Base-by-base conservation (phyloP, 805 yeast genomes). In the Saccharomycopsis vini region DNA sequence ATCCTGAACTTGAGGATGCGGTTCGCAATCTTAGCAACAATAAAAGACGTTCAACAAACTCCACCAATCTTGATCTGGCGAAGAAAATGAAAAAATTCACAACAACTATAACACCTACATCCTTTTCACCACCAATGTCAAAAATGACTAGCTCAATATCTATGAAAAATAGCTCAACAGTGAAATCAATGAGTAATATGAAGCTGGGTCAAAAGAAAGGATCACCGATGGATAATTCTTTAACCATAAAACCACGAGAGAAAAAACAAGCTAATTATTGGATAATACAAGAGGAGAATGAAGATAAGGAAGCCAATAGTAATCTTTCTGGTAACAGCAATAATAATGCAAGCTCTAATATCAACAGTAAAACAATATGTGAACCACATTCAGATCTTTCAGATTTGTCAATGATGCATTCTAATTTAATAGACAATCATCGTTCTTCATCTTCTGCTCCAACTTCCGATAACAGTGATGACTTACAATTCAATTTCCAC, bases 251-350 rank as follows among this genome's bases (percentile, higher is more conserved):
- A n/a, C n/a, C n/a, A n/a, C n/a, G n/a, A n/a, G 35, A 28, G 23
- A 44, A 29, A 19, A 38, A 26, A 10, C n/a, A 23, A 6, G 21
- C 19, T 16, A 39, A 42, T 18, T 43, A 46, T 15, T 46, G 49
- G 49, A 35, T 35, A 20, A 40, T 46, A 12, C 26, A 36, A 24
- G 39, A 46, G n/a, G 42, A 34, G 5, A n/a, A 30, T 30, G n/a
- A 30, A 26, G 29, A 26, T 9, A 7, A 12, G 12, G 12, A 26
- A 30, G n/a, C n/a, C n/a, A n/a, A n/a, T n/a, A n/a, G n/a, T n/a
- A n/a, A n/a, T n/a, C n/a, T n/a, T n/a, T n/a, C n/a, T n/a, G n/a
- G n/a, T n/a, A n/a, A n/a, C n/a, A n/a, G n/a, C n/a, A n/a, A n/a
- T n/a, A n/a, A n/a, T n/a, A n/a, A n/a, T n/a, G n/a, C n/a, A n/a